Base-by-base conservation (phyloP, 495 filamentous ascomycete genomes). In the Tuber melanosporum region DNA sequence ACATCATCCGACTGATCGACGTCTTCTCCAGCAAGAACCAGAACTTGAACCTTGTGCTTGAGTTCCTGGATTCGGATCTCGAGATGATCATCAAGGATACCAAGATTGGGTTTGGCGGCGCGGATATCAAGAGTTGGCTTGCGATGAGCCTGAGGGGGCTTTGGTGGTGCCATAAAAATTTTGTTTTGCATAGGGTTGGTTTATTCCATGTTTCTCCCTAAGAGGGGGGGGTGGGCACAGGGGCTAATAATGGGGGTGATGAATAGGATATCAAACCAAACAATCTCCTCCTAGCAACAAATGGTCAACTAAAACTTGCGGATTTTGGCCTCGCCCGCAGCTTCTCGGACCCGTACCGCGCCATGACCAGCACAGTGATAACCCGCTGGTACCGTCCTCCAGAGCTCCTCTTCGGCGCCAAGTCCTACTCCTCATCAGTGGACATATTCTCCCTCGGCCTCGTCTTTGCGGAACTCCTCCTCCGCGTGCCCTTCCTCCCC, bases 111-210 rank as follows among this genome's bases (percentile, higher is more conserved):
- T 94, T 93, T 80, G 89, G 90, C 46, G 86, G 89, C 39, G 92
- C 92, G 17, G 95, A 99, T 84, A 91, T 99, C 82, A 99, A 99
- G 83, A 92, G 94, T 41, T 99, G 96, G 96, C 96, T 97, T 91
- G 93, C 91, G 47, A 98, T 98, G 96, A 89, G 98, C 19, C 87
- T 88, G n/a, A 89, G 95, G 72, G 96, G 93, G 17, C 91, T 98
- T 32, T 97, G 92, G 92, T 98, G 95, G 86, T 98, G 96, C 85
- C 96, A 99, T 85, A 92, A 93, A 84, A 96, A 95, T 84, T 94
- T 91, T 79, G 89, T 99, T 4, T 87, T 99, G 69, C 96, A 99
- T 86, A 92, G 95, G 78, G 81, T 80, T 49, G n/a, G 75, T 78
- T 14, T n/a, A 26, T 26, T 62, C n/a, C 52, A 32, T 66, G 57